Base-by-base conservation (phyloP, 2,329 filamentous ascomycete species). In the Emmonsia crescens region DNA sequence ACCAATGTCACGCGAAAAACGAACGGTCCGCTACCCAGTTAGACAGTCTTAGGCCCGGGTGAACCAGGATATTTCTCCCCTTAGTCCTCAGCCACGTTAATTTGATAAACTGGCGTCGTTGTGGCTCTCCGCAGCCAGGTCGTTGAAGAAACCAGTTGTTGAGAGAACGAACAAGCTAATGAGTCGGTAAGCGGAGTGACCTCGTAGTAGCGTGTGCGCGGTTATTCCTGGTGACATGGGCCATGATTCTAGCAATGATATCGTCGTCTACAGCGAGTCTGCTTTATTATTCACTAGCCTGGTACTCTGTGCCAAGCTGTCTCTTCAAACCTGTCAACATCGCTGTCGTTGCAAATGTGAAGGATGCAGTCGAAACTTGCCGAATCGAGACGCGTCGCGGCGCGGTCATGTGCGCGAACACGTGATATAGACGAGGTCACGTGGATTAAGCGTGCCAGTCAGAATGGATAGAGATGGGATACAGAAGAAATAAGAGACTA, bases 331-430 rank as follows among this genome's bases (percentile, higher is more conserved):
- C 38, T 21, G 21, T 31, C 40, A 3, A 12, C 2, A 19, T 31
- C 33, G 54, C 16, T 4, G 55, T 57, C 38, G 55, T 31, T 16
- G 27, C 12, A 24, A 14, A 54, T 33, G 27, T 10, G 9, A 54
- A 8, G 51, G 51, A 54, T 54, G 51, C 8, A 19, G 51, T 54
- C 51, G 3, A 27, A 14, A 57, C 27, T 57, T 57, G 21, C 36
- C 36, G 9, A 29, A 42, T 57, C 19, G 27, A 57, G 59, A 60
- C 59, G 59, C 59, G 59, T 55, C 59, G 59, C 59, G 59, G 48
- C 51, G 59, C 59, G 59, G 33, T 60, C 59, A 60, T 48, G 49
- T 55, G 59, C 48, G 31, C 48, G 2, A 52, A 12, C 57, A 49
- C 57, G 44, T 36, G 57, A 36, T 24, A 42, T 27, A 40, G 3